Evolutionary conservation across 495 filamentous ascomycete species (phyloP), one percentile per base, ranked within the genome.

Genomic region (Xylaria sp.): DNA sequence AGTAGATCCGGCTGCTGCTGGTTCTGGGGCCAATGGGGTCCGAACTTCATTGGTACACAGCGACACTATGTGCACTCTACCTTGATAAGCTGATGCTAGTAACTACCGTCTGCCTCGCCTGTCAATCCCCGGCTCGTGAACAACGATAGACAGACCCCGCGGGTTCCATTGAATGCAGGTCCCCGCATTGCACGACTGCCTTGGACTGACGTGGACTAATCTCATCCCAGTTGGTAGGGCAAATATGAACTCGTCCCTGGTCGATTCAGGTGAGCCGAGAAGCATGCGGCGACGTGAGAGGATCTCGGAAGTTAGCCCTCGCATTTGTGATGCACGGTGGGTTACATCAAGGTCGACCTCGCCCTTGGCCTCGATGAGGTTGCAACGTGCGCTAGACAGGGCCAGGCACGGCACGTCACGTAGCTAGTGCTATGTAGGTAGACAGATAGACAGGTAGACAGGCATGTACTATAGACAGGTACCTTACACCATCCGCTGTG

Each of bases 1-100:
- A 77, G 72, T 65, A 73, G 77, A 75, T 73, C 75, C 73, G 73
- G 72, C 68, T 71, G 44, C 17, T 21, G 33, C 17, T 37, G 46
- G 11, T 41, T 57, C 33, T 40, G n/a, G 68, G 35, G 68, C 41
- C 59, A 37, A 50, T 63, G 52, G 59, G 58, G 31, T 48, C n/a
- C 21, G n/a, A 59, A 15, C 68, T 31, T 63, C 31, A 70, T 63
- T 40, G 58, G 35, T 35, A 63, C n/a, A 40, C 57, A 37, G 31
- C 55, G 21, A 33, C 21, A 37, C 33, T 15, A 50, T 24, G 41
- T 14, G 11, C 24, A n/a, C 58, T 50, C 24, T 69, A 40, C 67
- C 58, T 59, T 50, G 68, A 63, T 63, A 63, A 70, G 58, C 58
- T 70, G 68, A 70, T 63, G 55, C 31, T 62, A 26, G 61, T 46